Evolutionary conservation across 441 rosid genomes (phyloP).

Genomic region (Aquilaria agallochum): DNA sequence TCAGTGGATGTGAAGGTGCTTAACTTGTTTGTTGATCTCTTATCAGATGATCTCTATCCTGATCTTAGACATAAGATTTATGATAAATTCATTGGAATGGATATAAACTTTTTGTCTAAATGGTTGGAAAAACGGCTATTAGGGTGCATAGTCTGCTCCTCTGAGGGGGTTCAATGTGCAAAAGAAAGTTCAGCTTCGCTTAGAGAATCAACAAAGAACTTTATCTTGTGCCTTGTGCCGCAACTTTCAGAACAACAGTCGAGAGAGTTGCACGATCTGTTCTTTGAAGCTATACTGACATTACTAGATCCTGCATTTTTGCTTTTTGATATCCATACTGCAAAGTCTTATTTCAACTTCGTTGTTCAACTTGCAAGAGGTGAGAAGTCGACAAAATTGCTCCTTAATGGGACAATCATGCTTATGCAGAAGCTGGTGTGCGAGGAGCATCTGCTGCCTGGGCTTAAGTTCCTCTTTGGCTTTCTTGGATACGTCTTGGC

Average conservation of each 20-base stretch:
- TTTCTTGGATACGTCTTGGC: conserved; percentile 80
- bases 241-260: conserved; percentile 44
- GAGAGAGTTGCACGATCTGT: conserved; percentile 59
- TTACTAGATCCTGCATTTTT: conserved; percentile 89
- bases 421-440: conserved; percentile 83
- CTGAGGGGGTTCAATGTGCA: conserved; percentile 45
- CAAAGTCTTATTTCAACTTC: conserved; percentile 82
- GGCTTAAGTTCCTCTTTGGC: conserved; percentile 80
- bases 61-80: conserved; percentile 67
- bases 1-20: conserved; percentile 82
- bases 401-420: conserved; percentile 61
- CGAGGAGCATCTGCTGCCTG: conserved; percentile 81
- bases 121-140: conserved; percentile 95
- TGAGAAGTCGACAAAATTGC: conserved; percentile 58
- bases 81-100: conserved; percentile 71
- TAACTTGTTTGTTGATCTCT: conserved; percentile 79
- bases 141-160: conserved; percentile 61
- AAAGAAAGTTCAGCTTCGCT: conserved; percentile 67
- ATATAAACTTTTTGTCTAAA: conserved; percentile 57
- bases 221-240: conserved; percentile 65
- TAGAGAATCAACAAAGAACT: conserved; percentile 89
- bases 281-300: conserved; percentile 84
- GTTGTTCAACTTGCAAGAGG: conserved; percentile 85
- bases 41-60: conserved; percentile 66
- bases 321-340: conserved; percentile 75